These are phyloP conservation scores for Sisymbrium irio DNA, from an alignment of 345 rosid species.

Conservation along the genomic window DNA sequence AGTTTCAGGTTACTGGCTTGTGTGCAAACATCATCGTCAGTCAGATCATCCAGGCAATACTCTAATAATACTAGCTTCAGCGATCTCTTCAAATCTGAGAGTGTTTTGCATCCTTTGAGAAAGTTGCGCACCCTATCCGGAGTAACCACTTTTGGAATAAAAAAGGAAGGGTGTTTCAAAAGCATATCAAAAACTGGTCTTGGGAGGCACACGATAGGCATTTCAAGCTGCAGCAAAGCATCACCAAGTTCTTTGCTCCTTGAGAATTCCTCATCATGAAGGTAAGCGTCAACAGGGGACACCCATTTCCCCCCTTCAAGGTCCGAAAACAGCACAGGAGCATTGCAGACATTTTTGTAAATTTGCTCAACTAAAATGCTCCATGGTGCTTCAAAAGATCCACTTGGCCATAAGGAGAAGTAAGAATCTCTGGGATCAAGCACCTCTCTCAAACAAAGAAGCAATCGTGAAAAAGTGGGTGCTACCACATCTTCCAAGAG, in stretches of 20 bases:
- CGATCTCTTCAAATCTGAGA: slow-evolving; percentile 50
- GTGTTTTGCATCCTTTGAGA: slow-evolving; percentile 55
- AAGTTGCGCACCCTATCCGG: slow-evolving; percentile 70
- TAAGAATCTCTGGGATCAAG: slow-evolving; percentile 59
- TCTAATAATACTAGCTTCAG: slow-evolving; percentile 75
- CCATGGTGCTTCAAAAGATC: slow-evolving; percentile 97
- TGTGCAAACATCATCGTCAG: slow-evolving; percentile 67
- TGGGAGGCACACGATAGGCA: slow-evolving; percentile 83
- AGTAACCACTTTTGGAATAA: slow-evolving; percentile 81
- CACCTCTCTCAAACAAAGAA: slow-evolving; percentile 66
- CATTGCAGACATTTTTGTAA: slow-evolving; percentile 57
- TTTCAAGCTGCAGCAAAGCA: slow-evolving; percentile 67
- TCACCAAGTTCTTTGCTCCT: slow-evolving; percentile 74
- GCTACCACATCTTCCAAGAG: slow-evolving; percentile 90
- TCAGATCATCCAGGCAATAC: slow-evolving; percentile 89
- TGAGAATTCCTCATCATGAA: slow-evolving; percentile 70
- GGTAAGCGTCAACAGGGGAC: slow-evolving; percentile 78
- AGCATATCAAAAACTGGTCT: slow-evolving; percentile 63
- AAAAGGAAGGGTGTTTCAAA: slow-evolving; percentile 57
- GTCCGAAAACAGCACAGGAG: slow-evolving; percentile 63
- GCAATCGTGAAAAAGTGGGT: slow-evolving; percentile 57
- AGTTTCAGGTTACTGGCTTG: slow-evolving; percentile 58
- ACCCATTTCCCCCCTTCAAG: slow-evolving; percentile 81
- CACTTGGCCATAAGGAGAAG: slow-evolving; percentile 80
- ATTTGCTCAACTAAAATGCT: slow-evolving; percentile 74